Base-by-base conservation (phyloP, 495 filamentous ascomycete genomes). In the Lophiotrema nucula region DNA sequence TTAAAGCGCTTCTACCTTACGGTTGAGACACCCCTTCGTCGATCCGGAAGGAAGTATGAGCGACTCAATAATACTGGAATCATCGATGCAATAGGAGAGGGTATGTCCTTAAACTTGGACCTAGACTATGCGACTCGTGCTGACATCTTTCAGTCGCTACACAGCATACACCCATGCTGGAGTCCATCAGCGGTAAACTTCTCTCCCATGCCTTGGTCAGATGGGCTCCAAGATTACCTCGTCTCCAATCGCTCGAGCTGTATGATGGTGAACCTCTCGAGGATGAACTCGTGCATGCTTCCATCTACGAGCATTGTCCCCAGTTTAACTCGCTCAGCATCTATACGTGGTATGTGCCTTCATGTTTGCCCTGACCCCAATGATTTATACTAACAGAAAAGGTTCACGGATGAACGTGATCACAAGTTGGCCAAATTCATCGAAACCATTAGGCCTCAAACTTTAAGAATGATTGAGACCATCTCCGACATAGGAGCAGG, bases 321-420 rank as follows among this genome's bases (percentile, higher is more conserved):
- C 63, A 76, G 10, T 87, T 92, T 61, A 74, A 79, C 38, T 73
- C 79, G 26, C 64, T 92, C 18, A 78, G 73, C 19, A 81, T 86
- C 47, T 85, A 76, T 53, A 69, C 60, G 45, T 82, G 79, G 76
- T 79, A 73, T 10, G 21, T 5, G n/a, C 15, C 3, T 41, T 35
- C 11, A 28, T 35, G 54, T 61, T 54, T 41, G 54, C 44, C 47
- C 62, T 31, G 39, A 51, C 38, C 16, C 19, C 52, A n/a, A n/a
- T n/a, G n/a, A n/a, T n/a, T n/a, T n/a, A n/a, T n/a, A n/a, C 46
- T 8, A 50, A 23, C 16, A 43, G 61, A 43, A 24, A 52, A 69
- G 65, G 65, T 25, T 24, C 58, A 66, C 69, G 39, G 62, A 72
- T 0, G 73, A 77, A 39, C 70, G 78, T 16, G 83, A 86, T 56